These are phyloP conservation scores for Fusarium sp. DNA, from an alignment of 2,329 filamentous ascomycete species.

Conservation along the genomic window DNA sequence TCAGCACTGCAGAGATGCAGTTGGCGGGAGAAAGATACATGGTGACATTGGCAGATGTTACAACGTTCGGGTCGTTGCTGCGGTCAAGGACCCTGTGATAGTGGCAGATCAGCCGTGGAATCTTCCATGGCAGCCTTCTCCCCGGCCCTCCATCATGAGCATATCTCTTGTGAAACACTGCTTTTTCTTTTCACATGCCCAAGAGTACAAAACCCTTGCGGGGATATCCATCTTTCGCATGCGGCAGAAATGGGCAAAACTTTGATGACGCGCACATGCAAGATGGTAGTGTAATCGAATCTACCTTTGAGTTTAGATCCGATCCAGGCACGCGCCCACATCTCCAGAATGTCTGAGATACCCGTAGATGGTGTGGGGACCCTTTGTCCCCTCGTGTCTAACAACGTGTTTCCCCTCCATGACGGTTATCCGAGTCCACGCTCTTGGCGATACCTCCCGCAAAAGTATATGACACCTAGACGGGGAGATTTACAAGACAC, in stretches of 20 bases:
- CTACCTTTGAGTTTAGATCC: conserved; percentile 6
- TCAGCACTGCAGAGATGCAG: neutral
- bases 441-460: neutral
- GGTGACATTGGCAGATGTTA: neutral
- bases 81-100: neutral
- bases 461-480: conserved; percentile 37
- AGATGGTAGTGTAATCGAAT: conserved; percentile 36
- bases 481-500: conserved; percentile 8
- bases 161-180: neutral
- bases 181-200: conserved; percentile 2
- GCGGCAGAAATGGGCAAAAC: conserved; percentile 6
- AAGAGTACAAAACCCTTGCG: no score
- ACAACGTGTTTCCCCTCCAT: conserved; percentile 8
- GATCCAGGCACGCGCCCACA: conserved; percentile 32
- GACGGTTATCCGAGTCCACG: conserved; percentile 2
- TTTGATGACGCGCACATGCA: conserved; percentile 40
- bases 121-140: neutral
- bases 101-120: conserved; percentile 8
- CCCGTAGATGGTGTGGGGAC: neutral
- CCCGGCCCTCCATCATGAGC: neutral
- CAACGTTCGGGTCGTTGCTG: neutral
- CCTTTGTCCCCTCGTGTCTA: neutral
- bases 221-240: neutral
- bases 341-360: conserved; percentile 18
- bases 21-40: neutral